Percentiles rank a stretch among this genome's conserved stretches.
phyloP scores from a whole-genome alignment of 2,329 filamentous ascomycete genomes.

The Penicillium sp. region DNA sequence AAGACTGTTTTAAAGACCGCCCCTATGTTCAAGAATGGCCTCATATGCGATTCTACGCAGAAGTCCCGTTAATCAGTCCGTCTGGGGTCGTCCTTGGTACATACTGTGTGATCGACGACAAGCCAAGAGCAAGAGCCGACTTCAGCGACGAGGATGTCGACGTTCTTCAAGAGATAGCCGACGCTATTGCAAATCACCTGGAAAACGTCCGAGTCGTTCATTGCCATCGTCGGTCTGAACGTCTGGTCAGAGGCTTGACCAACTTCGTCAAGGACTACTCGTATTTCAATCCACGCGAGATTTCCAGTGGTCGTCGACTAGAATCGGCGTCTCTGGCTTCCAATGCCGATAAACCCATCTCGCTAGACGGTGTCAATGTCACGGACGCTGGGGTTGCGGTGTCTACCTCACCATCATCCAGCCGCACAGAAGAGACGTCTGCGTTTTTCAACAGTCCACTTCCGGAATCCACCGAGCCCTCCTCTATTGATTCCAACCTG shows the following conservation, averaged over 20 bases:
- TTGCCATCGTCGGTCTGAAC: slow-evolving; percentile 55
- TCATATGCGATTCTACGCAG: slow-evolving; percentile 52
- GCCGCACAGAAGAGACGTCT: neutral
- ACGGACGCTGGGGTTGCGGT: neutral
- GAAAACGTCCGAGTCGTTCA: slow-evolving; percentile 56
- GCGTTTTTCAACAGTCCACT: slow-evolving; percentile 1
- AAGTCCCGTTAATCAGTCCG: slow-evolving; percentile 59
- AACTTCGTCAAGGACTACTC: slow-evolving; percentile 48
- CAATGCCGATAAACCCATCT: neutral
- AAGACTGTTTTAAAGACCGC: slow-evolving; percentile 36
- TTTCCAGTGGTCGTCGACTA: slow-evolving; percentile 13
- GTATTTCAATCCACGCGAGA: slow-evolving; percentile 23
- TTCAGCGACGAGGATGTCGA: slow-evolving; percentile 37
- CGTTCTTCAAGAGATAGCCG: slow-evolving; percentile 57
- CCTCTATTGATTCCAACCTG: neutral
- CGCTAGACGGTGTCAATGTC: neutral
- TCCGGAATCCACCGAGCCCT: neutral
- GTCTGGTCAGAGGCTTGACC: slow-evolving; percentile 56
- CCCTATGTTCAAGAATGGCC: slow-evolving; percentile 34
- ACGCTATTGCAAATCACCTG: slow-evolving; percentile 58
- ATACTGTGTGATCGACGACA: slow-evolving; percentile 59
- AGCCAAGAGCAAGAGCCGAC: slow-evolving; percentile 42
- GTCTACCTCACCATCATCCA: neutral
- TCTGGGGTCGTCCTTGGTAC: slow-evolving; percentile 57
- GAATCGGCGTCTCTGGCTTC: neutral